These are phyloP conservation scores for Sphaerulina musiva DNA, from an alignment of 2,329 filamentous ascomycete genomes.

Conservation along the genomic window DNA sequence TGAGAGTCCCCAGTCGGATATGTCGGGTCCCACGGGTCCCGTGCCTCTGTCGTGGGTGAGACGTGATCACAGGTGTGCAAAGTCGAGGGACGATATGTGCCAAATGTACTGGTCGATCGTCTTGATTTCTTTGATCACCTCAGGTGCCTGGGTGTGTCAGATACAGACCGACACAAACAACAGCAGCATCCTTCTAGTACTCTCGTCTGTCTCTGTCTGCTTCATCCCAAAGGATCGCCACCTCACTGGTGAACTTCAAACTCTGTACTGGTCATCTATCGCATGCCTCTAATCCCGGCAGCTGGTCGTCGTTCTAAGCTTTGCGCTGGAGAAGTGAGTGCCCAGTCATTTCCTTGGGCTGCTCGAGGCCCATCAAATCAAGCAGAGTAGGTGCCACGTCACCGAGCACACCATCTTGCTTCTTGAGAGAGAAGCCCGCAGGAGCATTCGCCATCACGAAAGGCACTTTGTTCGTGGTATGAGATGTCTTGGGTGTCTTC, in stretches of 20 bases:
- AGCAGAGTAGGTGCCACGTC: constrained; percentile 95
- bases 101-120: neutral
- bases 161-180: too few species aligned
- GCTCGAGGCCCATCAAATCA: constrained; percentile 79
- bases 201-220: too few species aligned
- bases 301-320: neutral
- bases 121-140: neutral
- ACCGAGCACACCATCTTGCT: constrained; percentile 81
- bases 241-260: neutral
- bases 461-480: constrained; percentile 96
- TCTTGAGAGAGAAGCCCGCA: constrained; percentile 77
- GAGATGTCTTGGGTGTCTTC: constrained; percentile 93
- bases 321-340: constrained; percentile 69
- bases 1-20: too few species aligned
- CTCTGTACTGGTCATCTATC: neutral
- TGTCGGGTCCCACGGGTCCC: too few species aligned
- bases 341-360: constrained; percentile 90
- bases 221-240: too few species aligned
- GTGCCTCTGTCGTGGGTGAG: neutral
- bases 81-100: constrained; percentile 2
- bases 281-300: neutral
- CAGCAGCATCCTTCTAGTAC: too few species aligned
- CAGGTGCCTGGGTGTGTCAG: too few species aligned
- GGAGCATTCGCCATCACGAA: constrained; percentile 98
- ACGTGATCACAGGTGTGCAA: constrained; percentile 7